phyloP scores from a whole-genome alignment of 108 stramenopile genomes.

The Fistulifera pelliculosa region DNA sequence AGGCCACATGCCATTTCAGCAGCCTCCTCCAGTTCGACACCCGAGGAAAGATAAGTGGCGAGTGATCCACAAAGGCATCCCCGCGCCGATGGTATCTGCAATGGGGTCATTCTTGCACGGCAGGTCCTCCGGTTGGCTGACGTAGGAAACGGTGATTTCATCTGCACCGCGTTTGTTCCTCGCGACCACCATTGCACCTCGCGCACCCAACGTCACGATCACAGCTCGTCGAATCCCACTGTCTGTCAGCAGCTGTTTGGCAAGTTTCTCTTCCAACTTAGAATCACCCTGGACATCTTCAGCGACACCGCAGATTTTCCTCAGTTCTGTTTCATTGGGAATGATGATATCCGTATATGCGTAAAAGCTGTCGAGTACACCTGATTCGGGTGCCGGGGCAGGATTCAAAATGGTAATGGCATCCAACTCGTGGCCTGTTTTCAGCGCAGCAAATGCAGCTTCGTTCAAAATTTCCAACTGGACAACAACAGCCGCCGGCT shows the following conservation, averaged over 20 bases:
- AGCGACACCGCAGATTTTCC: conserved; percentile 22
- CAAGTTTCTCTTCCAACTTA: conserved; percentile 32
- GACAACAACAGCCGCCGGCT: conserved; percentile 43
- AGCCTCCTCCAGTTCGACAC: conserved; percentile 36
- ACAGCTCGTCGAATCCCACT: conserved; percentile 57
- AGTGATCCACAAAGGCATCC: conserved; percentile 80
- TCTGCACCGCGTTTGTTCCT: conserved; percentile 18
- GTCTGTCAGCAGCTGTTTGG: conserved; percentile 34
- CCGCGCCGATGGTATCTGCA: conserved; percentile 83
- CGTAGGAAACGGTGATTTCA: conserved; percentile 16
- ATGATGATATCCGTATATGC: conserved; percentile 63
- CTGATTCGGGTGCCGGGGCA: conserved; percentile 48
- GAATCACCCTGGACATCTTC: conserved; percentile 29
- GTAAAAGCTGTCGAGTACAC: conserved; percentile 68
- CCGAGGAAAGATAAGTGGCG: conserved; percentile 54
- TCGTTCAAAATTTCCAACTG: conserved; percentile 71
- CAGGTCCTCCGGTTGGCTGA: conserved; percentile 48
- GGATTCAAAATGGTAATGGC: conserved; percentile 76
- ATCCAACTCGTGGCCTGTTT: conserved; percentile 45
- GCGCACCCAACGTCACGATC: conserved; percentile 71
- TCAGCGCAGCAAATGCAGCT: conserved; percentile 56
- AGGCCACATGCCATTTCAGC: conserved; percentile 69
- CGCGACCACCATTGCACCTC: conserved; percentile 74
- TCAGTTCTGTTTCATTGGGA: conserved; percentile 74
- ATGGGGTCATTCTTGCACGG: conserved; percentile 55